Percentiles rank a stretch among this genome's conserved stretches.
These are phyloP conservation scores for Colletotrichum lini DNA, from an alignment of 2,329 filamentous ascomycete species.

Conservation along the genomic window DNA sequence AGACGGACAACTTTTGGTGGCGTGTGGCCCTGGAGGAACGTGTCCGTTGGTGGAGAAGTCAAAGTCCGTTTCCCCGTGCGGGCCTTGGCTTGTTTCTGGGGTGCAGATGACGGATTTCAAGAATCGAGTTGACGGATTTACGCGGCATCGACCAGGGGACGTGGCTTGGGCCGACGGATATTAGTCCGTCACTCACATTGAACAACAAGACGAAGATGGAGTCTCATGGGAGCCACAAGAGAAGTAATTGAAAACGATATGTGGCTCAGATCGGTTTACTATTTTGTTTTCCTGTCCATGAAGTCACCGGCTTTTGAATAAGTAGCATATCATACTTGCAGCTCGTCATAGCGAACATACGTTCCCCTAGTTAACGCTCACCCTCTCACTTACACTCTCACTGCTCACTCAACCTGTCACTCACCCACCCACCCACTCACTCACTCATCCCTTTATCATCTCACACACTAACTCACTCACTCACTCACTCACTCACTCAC, in stretches of 20 bases:
- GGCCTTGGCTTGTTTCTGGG: not conserved
- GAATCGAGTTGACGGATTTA: slow-evolving; percentile 1
- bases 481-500: too few species aligned
- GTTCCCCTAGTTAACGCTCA: not conserved
- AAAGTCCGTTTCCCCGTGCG: slow-evolving; percentile 27
- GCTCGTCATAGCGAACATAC: not conserved
- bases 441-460: too few species aligned
- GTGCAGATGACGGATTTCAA: slow-evolving; percentile 11
- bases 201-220: slow-evolving; percentile 1
- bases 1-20: slow-evolving; percentile 1
- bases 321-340: slow-evolving; percentile 12
- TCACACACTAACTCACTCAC: too few species aligned
- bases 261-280: slow-evolving; percentile 12
- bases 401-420: too few species aligned
- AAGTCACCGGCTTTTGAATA: not conserved
- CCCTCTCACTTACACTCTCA: too few species aligned
- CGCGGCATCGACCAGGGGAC: not conserved
- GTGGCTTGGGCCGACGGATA: slow-evolving; percentile 4
- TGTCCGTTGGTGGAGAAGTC: slow-evolving; percentile 28
- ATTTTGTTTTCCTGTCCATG: not conserved
- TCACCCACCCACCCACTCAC: too few species aligned
- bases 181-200: slow-evolving; percentile 18
- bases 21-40: slow-evolving; percentile 6
- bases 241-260: not conserved
- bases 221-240: slow-evolving; percentile 2